phyloP scores from a whole-genome alignment of 2,329 filamentous ascomycete species.

The Dothideomycetes sp. region DNA sequence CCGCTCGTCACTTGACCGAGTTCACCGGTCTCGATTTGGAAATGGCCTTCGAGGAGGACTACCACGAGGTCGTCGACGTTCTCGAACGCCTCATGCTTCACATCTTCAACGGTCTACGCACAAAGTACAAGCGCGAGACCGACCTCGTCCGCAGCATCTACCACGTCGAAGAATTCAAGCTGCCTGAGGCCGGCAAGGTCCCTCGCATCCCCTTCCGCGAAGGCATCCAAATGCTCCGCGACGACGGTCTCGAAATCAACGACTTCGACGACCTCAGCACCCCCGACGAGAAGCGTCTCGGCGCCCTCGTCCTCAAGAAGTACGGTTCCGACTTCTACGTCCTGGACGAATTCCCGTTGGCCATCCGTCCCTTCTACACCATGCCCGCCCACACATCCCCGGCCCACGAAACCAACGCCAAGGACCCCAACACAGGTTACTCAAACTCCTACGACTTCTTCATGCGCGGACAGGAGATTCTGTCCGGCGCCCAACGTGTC shows the following conservation, averaged over 20 bases:
- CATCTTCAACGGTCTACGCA: constrained; percentile 68
- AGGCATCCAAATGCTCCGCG: constrained; percentile 66
- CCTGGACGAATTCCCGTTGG: constrained; percentile 89
- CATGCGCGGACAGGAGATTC: constrained; percentile 62
- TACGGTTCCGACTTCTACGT: constrained; percentile 95
- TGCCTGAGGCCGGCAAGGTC: constrained; percentile 65
- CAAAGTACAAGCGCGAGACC: constrained; percentile 61
- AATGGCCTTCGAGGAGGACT: constrained; percentile 75
- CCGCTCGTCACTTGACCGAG: constrained; percentile 76
- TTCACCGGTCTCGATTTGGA: constrained; percentile 85
- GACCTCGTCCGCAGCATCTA: constrained; percentile 64
- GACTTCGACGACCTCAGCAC: constrained; percentile 75
- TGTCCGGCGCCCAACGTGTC: constrained; percentile 58
- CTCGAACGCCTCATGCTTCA: constrained; percentile 66
- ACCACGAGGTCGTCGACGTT: constrained; percentile 63
- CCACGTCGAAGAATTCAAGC: constrained; percentile 66
- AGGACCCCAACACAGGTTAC: constrained; percentile 43
- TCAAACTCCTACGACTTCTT: constrained; percentile 61
- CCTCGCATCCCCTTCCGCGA: constrained; percentile 70
- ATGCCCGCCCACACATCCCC: constrained; percentile 63
- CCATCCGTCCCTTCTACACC: constrained; percentile 84
- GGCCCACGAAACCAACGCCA: constrained; percentile 28
- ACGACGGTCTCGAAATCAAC: constrained; percentile 64
- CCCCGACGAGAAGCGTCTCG: constrained; percentile 80
- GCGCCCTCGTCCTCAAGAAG: constrained; percentile 75